Conservation (phyloP, 306 rosid species). For the Amphicarpaea edgeworthii region DNA sequence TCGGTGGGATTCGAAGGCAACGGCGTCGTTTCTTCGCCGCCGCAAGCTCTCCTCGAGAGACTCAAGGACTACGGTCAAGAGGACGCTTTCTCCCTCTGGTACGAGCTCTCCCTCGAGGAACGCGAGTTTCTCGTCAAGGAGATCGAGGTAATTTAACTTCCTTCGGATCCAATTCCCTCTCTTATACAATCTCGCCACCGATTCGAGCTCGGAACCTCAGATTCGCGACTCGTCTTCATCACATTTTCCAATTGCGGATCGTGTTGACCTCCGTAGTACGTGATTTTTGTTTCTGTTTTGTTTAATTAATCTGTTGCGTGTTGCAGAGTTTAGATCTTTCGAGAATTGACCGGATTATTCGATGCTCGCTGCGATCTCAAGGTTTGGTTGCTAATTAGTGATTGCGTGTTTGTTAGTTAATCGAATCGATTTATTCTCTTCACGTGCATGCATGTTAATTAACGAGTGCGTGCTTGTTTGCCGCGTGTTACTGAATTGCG, state of each 20-base stretch:
- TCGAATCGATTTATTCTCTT: constrained; percentile 3
- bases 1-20: constrained; percentile 57
- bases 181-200: not conserved
- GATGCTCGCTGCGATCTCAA: constrained; percentile 90
- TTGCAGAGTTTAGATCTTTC: constrained; percentile 84
- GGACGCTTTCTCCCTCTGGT: constrained; percentile 91
- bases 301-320: not conserved
- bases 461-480: constrained; percentile 24
- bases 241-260: not conserved
- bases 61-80: constrained; percentile 98
- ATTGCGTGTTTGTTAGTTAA: not conserved
- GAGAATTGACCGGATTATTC: constrained; percentile 89
- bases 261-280: not conserved
- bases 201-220: constrained; percentile 20
- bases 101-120: constrained; percentile 84
- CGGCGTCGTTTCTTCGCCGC: constrained; percentile 58
- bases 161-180: constrained; percentile 1
- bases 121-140: constrained; percentile 87
- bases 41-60: constrained; percentile 82
- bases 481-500: constrained; percentile 2
- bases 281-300: not conserved
- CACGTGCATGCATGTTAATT: constrained; percentile 31
- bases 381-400: constrained; percentile 50
- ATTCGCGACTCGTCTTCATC: constrained; percentile 17
- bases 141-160: constrained; percentile 62